A percentile compares a stretch with the other conserved stretches of the same genome.
These are phyloP conservation scores for Mycena sanguinolenta DNA, from an alignment of 768 basidiomycete species.

Conservation along the genomic window DNA sequence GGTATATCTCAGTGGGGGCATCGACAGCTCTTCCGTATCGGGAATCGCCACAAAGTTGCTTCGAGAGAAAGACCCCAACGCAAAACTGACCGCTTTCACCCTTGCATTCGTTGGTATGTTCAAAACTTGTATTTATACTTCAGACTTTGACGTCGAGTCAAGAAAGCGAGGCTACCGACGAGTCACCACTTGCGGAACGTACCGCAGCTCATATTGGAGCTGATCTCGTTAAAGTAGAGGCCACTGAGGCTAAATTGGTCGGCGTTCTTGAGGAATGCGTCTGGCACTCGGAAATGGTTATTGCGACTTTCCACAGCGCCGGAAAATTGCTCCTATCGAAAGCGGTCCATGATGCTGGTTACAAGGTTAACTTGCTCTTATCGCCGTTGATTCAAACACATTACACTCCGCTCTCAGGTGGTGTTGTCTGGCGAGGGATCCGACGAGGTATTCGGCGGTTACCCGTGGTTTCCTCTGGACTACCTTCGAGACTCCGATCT, in stretches of 20 bases:
- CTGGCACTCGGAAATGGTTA: slow-evolving; percentile 34
- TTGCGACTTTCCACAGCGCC: slow-evolving; percentile 29
- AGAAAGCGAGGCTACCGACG: too few species aligned
- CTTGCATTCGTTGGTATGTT: slow-evolving; percentile 30
- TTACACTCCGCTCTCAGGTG: neutral
- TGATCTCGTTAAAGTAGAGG: too few species aligned
- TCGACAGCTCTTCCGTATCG: slow-evolving; percentile 33
- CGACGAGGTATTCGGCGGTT: slow-evolving; percentile 24
- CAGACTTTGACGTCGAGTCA: too few species aligned
- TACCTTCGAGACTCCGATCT: slow-evolving; percentile 16
- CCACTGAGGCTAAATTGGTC: too few species aligned
- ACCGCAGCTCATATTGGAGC: too few species aligned
- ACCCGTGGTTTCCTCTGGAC: too few species aligned
- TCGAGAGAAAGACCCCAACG: slow-evolving; percentile 27
- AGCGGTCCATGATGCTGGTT: too few species aligned
- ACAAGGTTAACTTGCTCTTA: too few species aligned
- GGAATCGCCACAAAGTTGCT: slow-evolving; percentile 32
- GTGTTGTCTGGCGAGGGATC: slow-evolving; percentile 20
- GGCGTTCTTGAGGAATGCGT: too few species aligned
- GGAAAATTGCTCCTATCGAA: slow-evolving; percentile 35
- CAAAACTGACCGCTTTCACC: slow-evolving; percentile 32
- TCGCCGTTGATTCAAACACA: neutral
- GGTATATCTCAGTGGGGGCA: slow-evolving; percentile 36
- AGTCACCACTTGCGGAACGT: too few species aligned
- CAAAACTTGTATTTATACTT: too few species aligned